Conservation (phyloP, 768 basidiomycete species). For the Rhizopogon vulgaris region DNA sequence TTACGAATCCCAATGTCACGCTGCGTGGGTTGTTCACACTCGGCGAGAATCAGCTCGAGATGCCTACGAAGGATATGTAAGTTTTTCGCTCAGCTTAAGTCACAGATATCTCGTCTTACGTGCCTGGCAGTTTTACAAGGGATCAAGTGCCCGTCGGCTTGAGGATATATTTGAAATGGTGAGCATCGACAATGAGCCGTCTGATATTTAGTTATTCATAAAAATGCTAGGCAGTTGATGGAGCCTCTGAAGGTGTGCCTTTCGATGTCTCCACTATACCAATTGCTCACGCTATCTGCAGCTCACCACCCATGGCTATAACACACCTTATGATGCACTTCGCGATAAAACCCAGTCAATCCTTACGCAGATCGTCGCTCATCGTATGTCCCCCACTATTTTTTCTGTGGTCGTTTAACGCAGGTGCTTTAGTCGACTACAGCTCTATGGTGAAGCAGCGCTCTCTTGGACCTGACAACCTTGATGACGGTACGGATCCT, state of each 20-base stretch:
- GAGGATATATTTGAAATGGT: constrained; percentile 81
- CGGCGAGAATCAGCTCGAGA: constrained; percentile 79
- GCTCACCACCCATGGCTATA: constrained; percentile 79
- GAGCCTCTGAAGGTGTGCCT: constrained; percentile 41
- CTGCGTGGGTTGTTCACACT: constrained; percentile 74
- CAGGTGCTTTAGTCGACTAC: constrained; percentile 38
- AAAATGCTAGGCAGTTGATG: constrained; percentile 35
- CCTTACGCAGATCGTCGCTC: constrained; percentile 79
- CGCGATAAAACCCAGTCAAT: constrained; percentile 83
- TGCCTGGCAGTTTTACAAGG: constrained; percentile 66
- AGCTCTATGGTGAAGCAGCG: constrained; percentile 72
- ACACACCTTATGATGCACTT: constrained; percentile 75
- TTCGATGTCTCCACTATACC: constrained; percentile 17
- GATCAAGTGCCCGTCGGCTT: constrained; percentile 84
- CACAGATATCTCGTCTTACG: constrained; percentile 82
- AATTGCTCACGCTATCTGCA: constrained; percentile 37
- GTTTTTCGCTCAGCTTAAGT: constrained; percentile 50
- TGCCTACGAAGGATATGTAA: constrained; percentile 85
- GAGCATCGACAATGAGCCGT: constrained; percentile 16
- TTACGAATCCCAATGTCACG: constrained; percentile 80
- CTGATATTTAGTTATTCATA: neutral
- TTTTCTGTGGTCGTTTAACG: neutral
- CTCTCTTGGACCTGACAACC: constrained; percentile 66
- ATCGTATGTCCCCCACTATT: constrained; percentile 48
- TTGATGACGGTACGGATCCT: constrained; percentile 64